Conservation (phyloP, 2,329 filamentous ascomycete genomes). For the Colletotrichum tropicicola region DNA sequence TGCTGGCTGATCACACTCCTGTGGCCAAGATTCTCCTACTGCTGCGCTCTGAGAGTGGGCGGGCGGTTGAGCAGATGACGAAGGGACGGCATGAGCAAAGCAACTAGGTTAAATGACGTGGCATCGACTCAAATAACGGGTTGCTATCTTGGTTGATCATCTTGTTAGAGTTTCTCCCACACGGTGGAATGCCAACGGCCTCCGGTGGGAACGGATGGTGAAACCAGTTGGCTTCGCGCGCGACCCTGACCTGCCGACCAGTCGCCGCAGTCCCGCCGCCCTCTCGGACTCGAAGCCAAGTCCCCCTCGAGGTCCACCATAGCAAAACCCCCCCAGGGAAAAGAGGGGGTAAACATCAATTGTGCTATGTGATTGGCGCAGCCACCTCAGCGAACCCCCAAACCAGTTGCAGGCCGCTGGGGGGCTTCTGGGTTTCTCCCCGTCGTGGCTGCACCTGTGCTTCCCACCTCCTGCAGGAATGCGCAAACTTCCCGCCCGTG, state of each 20-base stretch:
- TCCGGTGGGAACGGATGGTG: slow-evolving; percentile 26
- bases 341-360: background rate
- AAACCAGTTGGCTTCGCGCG: slow-evolving; percentile 20
- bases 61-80: too few species aligned
- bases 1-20: too few species aligned
- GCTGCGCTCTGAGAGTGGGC: too few species aligned
- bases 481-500: slow-evolving; percentile 28
- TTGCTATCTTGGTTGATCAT: background rate
- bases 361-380: slow-evolving; percentile 1
- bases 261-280: slow-evolving; percentile 10
- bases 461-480: slow-evolving; percentile 27
- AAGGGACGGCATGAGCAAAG: background rate
- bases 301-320: background rate
- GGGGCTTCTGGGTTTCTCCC: slow-evolving; percentile 2
- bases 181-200: slow-evolving; percentile 6
- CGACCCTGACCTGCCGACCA: slow-evolving; percentile 4
- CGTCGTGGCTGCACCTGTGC: slow-evolving; percentile 19
- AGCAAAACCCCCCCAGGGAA: background rate
- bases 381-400: background rate
- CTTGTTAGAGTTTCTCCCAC: background rate
- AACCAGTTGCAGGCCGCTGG: background rate
- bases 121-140: background rate
- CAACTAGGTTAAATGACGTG: background rate
- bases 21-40: too few species aligned
- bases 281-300: background rate